phyloP scores from a whole-genome alignment of 306 rosid species.

The Vigna mungo region DNA sequence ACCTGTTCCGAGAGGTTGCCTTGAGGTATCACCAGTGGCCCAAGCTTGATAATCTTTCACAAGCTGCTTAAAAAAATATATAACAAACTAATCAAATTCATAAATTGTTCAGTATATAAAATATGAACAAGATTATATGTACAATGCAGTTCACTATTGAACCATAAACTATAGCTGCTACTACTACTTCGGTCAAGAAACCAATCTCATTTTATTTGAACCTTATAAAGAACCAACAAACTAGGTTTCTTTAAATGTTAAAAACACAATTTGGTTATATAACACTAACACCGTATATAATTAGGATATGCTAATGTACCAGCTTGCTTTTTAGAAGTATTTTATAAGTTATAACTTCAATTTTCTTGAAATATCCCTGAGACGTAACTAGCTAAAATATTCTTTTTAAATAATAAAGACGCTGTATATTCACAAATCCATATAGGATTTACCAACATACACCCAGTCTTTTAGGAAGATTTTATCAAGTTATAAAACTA shows the following conservation, averaged over 20 bases:
- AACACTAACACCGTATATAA: background rate
- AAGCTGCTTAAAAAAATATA: slow-evolving; percentile 61
- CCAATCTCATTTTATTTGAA: background rate
- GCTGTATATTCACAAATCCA: background rate
- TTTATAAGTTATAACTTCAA: background rate
- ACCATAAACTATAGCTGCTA: background rate
- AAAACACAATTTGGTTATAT: background rate
- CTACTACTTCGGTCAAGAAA: background rate
- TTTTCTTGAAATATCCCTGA: background rate
- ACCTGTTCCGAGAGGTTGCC: slow-evolving; percentile 73
- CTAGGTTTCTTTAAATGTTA: background rate
- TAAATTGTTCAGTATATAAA: slow-evolving; percentile 9
- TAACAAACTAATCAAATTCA: slow-evolving; percentile 17
- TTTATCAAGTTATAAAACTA: background rate
- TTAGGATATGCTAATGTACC: background rate
- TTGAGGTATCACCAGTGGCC: slow-evolving; percentile 68
- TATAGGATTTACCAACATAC: background rate
- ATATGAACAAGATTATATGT: slow-evolving; percentile 25
- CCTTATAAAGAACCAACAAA: slow-evolving; percentile 17
- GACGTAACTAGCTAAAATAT: background rate
- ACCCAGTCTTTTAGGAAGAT: background rate
- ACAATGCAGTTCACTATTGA: slow-evolving; percentile 21
- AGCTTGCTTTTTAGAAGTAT: background rate
- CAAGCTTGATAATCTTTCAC: slow-evolving; percentile 92
- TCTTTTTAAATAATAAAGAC: background rate